These are phyloP conservation scores for Spirogloea muscicola DNA, from an alignment of 139 green algal species.

Conservation along the genomic window DNA sequence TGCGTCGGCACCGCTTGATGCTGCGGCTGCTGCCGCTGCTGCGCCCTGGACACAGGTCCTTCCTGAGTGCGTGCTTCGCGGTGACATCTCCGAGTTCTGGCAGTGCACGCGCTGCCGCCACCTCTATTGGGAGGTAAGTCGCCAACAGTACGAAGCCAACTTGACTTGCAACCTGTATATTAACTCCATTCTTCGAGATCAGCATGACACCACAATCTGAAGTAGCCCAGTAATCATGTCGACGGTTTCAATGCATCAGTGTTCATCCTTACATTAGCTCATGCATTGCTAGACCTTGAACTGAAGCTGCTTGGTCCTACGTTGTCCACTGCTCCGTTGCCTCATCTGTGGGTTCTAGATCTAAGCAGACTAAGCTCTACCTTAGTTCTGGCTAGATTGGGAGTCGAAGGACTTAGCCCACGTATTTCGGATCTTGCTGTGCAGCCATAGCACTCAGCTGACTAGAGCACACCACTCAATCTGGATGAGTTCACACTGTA, in stretches of 20 bases:
- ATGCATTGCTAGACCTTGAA: background rate
- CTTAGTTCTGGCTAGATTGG: no score
- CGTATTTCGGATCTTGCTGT: no score
- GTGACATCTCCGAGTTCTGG: constrained; percentile 29
- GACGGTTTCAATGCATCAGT: background rate
- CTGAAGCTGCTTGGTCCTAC: background rate
- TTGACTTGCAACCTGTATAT: background rate
- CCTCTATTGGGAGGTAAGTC: constrained; percentile 42
- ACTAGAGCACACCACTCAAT: no score
- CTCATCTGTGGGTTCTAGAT: no score
- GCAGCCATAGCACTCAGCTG: no score
- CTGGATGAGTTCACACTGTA: no score
- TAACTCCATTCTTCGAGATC: no score
- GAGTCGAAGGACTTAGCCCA: no score
- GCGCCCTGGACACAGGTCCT: constrained; percentile 22
- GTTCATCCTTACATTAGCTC: background rate
- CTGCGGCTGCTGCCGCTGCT: background rate
- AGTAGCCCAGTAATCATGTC: background rate
- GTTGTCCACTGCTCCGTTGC: background rate
- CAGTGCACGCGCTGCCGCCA: constrained; percentile 30
- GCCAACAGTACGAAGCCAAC: background rate
- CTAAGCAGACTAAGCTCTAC: no score
- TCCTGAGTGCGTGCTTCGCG: constrained; percentile 4
- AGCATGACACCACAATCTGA: no score
- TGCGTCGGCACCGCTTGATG: background rate